These are phyloP conservation scores for Aspergillus bombycis DNA, from an alignment of 2,329 filamentous ascomycete genomes.

Conservation along the genomic window DNA sequence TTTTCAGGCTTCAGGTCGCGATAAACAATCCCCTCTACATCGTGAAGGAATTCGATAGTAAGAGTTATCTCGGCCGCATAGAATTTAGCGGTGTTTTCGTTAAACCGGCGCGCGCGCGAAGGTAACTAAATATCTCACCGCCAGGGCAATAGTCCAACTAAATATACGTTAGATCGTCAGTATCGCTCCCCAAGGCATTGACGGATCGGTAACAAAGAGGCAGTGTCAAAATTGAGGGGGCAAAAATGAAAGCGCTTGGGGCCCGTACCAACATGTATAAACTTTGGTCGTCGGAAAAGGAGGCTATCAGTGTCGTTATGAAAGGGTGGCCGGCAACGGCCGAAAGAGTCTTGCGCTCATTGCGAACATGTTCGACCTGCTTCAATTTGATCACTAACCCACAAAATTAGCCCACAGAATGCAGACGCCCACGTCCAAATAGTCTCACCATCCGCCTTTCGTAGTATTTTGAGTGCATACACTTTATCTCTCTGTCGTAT, in stretches of 20 bases:
- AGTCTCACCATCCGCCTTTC: conserved; percentile 52
- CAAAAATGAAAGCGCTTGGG: background rate
- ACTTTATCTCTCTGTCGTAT: conserved; percentile 42
- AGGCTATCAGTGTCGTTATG: conserved; percentile 66
- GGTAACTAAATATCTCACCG: conserved; percentile 68
- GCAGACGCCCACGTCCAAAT: background rate
- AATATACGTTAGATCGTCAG: conserved; percentile 23
- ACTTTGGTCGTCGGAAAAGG: conserved; percentile 65
- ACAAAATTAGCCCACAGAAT: background rate
- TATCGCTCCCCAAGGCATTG: background rate
- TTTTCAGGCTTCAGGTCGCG: conserved; percentile 70
- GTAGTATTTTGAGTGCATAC: conserved; percentile 54
- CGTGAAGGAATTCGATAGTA: conserved; percentile 67
- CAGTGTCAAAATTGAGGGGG: background rate
- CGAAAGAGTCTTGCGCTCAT: conserved; percentile 66
- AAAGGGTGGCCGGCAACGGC: conserved; percentile 67
- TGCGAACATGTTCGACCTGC: conserved; percentile 70
- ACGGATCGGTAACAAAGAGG: background rate
- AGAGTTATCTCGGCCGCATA: conserved; percentile 69
- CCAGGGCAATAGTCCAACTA: conserved; percentile 69
- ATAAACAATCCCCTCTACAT: conserved; percentile 66
- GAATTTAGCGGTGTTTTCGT: conserved; percentile 64
- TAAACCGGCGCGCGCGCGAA: conserved; percentile 64
- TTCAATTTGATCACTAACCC: conserved; percentile 60
- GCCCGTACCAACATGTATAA: conserved; percentile 55